Base-by-base conservation (phyloP, 805 yeast species). In the Limtongozyma cylindracea region DNA sequence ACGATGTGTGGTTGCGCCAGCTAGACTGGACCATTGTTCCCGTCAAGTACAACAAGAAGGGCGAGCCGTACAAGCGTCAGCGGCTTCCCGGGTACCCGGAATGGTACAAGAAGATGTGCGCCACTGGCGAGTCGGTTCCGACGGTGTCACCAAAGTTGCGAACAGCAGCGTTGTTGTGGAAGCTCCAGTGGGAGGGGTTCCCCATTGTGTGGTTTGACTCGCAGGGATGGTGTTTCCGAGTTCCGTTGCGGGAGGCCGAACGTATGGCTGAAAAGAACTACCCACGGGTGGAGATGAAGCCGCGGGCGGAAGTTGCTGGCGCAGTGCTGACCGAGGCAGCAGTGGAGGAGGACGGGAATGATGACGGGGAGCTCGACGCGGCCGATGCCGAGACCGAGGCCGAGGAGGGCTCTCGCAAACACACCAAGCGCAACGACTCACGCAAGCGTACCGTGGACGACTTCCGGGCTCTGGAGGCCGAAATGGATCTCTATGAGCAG, bases 1-100 rank as follows among this genome's bases (percentile, higher is more conserved):
- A 53, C 6, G 95, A 84, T 37, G 92, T 91, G 0, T 91, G 98
- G 98, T 49, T 82, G 18, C 51, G 56, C 3, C 98, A 91, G 41
- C 49, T 88, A 25, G 78, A 88, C 40, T 88, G 99, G 99, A 58
- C 65, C 0, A 47, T 70, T 2, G 52, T 51, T 16, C 70, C 2
- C 39, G 56, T 1, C 56, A 64, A 23, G 29, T 64, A 19, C 74
- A 69, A 9, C 77, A 77, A 36, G 52, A 59, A 18, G 91, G 88
- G 2, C 46, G 44, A 3, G 74, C 77, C 1, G 56, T 49, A 12
- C 73, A 76, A 24, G 64, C 60, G 13, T 92, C 77, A 40, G 55
- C 57, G 1, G 32, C 37, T 77, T 21, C 91, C 92, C 0, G 96
- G 94, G 0, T 77, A 56, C 33, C 99, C 99, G 0, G 71, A 71